These are phyloP conservation scores for Ophiostoma triangulosporum DNA, from an alignment of 2,329 filamentous ascomycete species.

Conservation along the genomic window DNA sequence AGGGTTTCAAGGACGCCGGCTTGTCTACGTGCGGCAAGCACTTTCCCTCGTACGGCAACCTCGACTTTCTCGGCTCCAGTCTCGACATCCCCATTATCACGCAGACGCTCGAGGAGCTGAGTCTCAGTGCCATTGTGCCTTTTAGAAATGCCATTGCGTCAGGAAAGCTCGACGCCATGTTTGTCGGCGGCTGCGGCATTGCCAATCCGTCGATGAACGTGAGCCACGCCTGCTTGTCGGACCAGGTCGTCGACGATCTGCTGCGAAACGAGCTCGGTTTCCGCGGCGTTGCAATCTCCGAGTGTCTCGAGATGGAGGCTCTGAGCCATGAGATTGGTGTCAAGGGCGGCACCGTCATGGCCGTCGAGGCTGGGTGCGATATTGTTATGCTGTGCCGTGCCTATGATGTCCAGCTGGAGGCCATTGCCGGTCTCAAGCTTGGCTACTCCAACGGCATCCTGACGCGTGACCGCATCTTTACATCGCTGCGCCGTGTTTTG, in stretches of 20 bases:
- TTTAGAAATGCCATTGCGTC: conserved; percentile 82
- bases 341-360: conserved; percentile 92
- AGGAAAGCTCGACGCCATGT: conserved; percentile 78
- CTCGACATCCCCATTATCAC: conserved; percentile 91
- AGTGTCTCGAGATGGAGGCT: conserved; percentile 94
- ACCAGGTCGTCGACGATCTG: conserved; percentile 84
- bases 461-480: conserved; percentile 62
- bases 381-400: conserved; percentile 78
- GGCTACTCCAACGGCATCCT: conserved; percentile 87
- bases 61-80: conserved; percentile 84
- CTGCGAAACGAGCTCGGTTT: conserved; percentile 82
- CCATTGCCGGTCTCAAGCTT: conserved; percentile 76
- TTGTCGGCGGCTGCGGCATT: conserved; percentile 89
- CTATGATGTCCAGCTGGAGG: conserved; percentile 79
- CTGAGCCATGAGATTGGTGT: conserved; percentile 94
- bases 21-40: conserved; percentile 87
- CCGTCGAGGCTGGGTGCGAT: conserved; percentile 90
- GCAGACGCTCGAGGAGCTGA: conserved; percentile 83
- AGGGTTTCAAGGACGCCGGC: conserved; percentile 83
- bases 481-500: conserved; percentile 67
- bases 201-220: conserved; percentile 85
- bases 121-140: conserved; percentile 78
- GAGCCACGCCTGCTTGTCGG: conserved; percentile 85
- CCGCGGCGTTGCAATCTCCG: conserved; percentile 82
- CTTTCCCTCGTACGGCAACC: conserved; percentile 89